A percentile compares a stretch with the other conserved stretches of the same genome.
Evolutionary conservation across 73 alveolate species (phyloP).

Genomic region (Breviolum minutum): DNA sequence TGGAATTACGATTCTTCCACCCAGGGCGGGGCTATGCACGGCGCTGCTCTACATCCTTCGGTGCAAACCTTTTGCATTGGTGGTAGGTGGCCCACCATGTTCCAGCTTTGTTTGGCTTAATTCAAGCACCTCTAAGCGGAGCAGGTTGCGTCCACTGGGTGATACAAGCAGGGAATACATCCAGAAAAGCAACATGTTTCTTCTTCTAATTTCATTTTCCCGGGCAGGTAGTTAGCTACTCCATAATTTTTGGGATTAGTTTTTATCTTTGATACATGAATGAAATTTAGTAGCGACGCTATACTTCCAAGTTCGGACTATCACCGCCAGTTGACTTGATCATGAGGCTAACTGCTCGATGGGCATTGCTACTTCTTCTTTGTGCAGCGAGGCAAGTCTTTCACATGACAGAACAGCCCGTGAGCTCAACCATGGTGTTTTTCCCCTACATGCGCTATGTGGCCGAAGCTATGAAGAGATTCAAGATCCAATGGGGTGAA

Average conservation of each 20-base stretch:
- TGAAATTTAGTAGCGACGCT: too few species aligned
- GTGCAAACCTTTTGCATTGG: neutral
- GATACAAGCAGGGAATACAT: neutral
- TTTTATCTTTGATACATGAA: too few species aligned
- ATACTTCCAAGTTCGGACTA: too few species aligned
- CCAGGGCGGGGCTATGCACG: neutral
- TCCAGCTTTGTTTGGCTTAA: neutral
- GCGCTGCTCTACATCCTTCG: neutral
- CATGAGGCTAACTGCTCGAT: neutral
- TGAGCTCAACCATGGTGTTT: neutral
- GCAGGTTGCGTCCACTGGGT: neutral
- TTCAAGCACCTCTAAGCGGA: neutral
- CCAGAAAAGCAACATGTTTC: neutral
- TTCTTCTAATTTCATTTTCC: neutral
- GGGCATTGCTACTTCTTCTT: neutral
- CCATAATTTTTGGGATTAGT: neutral
- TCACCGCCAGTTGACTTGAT: too few species aligned
- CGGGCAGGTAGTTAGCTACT: neutral
- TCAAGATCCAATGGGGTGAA: neutral
- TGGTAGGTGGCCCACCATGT: neutral
- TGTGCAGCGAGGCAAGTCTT: neutral
- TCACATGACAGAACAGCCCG: neutral
- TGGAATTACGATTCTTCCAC: neutral
- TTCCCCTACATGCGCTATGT: neutral
- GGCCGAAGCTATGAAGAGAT: neutral